Conservation (phyloP, 768 basidiomycete species). For the Russula dissimulans region DNA sequence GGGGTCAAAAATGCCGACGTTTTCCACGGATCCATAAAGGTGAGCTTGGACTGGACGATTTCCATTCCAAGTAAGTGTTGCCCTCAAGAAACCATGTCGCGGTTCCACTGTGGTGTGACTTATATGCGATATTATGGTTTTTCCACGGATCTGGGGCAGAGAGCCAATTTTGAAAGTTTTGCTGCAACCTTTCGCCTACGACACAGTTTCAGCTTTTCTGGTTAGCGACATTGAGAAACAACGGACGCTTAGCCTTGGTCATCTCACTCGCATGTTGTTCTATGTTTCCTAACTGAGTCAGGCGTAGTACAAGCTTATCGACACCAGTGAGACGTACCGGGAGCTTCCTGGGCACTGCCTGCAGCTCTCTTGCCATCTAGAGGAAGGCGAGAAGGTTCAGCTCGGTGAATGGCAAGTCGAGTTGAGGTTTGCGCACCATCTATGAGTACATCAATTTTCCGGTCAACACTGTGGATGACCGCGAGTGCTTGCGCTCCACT, state of each 20-base stretch:
- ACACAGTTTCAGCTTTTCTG: background rate
- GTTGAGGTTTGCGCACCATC: background rate
- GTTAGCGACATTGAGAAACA: background rate
- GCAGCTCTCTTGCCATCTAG: background rate
- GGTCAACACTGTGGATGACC: background rate
- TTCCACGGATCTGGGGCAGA: background rate
- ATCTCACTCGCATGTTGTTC: background rate
- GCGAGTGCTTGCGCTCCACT: background rate
- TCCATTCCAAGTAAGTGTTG: background rate
- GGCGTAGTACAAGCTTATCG: background rate
- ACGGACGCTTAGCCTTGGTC: background rate
- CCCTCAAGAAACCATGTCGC: background rate
- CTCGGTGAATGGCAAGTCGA: background rate
- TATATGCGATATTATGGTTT: background rate
- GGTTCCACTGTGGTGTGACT: background rate
- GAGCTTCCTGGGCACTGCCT: background rate
- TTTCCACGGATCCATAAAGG: constrained; percentile 1
- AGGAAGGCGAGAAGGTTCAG: background rate
- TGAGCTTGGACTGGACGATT: background rate
- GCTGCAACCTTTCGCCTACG: background rate
- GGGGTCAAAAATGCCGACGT: background rate
- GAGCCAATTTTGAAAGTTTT: background rate
- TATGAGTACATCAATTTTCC: background rate
- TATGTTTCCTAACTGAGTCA: background rate
- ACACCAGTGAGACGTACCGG: background rate